A percentile compares a stretch with the other conserved stretches of the same genome.
Conservation (phyloP, 78 protist genomes). For the Dictyostelium intermedium region DNA sequence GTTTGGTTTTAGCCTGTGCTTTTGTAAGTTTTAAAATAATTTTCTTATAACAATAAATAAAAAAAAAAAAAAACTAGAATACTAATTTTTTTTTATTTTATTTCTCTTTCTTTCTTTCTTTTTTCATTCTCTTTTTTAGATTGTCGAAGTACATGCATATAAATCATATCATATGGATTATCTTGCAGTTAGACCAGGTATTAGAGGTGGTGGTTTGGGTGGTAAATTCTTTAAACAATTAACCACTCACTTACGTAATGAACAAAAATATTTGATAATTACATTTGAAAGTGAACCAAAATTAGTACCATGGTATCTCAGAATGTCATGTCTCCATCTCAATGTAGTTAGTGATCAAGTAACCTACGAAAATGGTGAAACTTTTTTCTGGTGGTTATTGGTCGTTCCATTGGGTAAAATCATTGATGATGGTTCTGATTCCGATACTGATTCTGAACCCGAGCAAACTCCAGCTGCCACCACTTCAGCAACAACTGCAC, state of each 20-base stretch:
- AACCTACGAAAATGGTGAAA: slow-evolving; percentile 26
- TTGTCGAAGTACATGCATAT: slow-evolving; percentile 30
- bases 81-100: too few relatives aligned
- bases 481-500: not conserved
- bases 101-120: too few relatives aligned
- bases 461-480: not conserved
- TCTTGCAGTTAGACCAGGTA: slow-evolving; percentile 55
- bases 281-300: slow-evolving; percentile 66
- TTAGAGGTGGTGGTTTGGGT: slow-evolving; percentile 68
- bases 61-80: too few relatives aligned
- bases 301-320: slow-evolving; percentile 58
- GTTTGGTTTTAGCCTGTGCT: slow-evolving; percentile 59
- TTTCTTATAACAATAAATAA: too few relatives aligned
- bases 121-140: not conserved
- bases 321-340: not conserved
- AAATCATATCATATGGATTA: slow-evolving; percentile 58
- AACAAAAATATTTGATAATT: slow-evolving; percentile 36
- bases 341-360: slow-evolving; percentile 33
- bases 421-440: not conserved
- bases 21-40: not conserved
- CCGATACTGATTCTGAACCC: not conserved
- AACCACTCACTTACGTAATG: not conserved
- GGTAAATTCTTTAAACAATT: slow-evolving; percentile 66
- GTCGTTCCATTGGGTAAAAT: slow-evolving; percentile 48
- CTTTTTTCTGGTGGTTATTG: slow-evolving; percentile 41